phyloP scores from a whole-genome alignment of 2,329 filamentous ascomycete genomes.

The Apiospora hydei region DNA sequence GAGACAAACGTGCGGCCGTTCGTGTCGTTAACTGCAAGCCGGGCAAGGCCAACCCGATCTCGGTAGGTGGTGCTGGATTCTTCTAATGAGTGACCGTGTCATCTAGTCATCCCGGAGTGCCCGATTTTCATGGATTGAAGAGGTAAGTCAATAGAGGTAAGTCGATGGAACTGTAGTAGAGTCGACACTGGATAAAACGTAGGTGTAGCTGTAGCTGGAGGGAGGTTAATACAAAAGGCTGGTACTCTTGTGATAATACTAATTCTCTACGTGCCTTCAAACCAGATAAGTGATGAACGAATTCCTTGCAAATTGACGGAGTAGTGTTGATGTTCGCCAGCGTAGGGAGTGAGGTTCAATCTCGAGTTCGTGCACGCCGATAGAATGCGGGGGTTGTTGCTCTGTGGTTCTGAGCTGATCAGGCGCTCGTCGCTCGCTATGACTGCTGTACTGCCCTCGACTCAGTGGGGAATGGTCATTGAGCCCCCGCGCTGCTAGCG shows the following conservation, averaged over 20 bases:
- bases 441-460: not conserved
- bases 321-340: not conserved
- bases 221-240: not conserved
- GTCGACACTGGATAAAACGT: not conserved
- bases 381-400: not conserved
- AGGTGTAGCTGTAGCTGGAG: not conserved
- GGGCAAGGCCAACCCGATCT: not conserved
- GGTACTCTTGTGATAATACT: not conserved
- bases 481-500: not conserved
- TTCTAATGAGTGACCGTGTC: not conserved
- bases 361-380: not conserved
- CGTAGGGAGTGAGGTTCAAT: no score
- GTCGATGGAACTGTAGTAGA: not conserved
- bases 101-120: not conserved
- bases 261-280: not conserved
- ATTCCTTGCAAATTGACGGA: not conserved
- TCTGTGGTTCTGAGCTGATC: not conserved
- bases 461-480: not conserved
- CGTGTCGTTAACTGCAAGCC: not conserved
- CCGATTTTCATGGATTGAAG: not conserved
- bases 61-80: not conserved
- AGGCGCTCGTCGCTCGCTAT: not conserved
- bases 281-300: not conserved
- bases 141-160: slow-evolving; percentile 12
- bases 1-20: not conserved